phyloP scores from a whole-genome alignment of 1,284 basidiomycete species.

The Ganoderma lingzhi region DNA sequence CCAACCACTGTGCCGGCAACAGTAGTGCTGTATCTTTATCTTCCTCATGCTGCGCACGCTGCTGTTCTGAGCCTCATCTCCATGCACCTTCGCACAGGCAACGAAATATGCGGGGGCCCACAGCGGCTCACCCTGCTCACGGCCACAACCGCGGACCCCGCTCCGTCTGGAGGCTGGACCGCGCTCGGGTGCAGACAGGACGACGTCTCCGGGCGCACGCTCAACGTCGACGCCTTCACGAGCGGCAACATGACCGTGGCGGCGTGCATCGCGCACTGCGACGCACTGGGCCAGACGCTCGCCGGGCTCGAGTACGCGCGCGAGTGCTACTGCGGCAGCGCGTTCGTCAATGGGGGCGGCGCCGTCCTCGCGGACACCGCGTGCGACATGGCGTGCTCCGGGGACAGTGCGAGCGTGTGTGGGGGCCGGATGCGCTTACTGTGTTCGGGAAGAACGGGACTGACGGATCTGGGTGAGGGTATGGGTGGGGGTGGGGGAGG shows the following conservation, averaged over 20 bases:
- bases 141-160: constrained; percentile 1
- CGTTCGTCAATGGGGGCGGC: constrained; percentile 34
- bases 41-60: not conserved
- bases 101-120: constrained; percentile 39
- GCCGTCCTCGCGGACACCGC: constrained; percentile 24
- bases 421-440: constrained; percentile 36
- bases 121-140: constrained; percentile 33
- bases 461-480: not conserved
- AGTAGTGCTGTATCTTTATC: constrained; percentile 6
- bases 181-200: constrained; percentile 11
- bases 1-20: constrained; percentile 27
- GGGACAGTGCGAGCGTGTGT: constrained; percentile 27
- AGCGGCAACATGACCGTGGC: constrained; percentile 33
- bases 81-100: constrained; percentile 6
- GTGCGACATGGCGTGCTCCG: constrained; percentile 38
- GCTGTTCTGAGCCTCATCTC: not conserved
- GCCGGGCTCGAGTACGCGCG: constrained; percentile 38
- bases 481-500: not conserved
- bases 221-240: constrained; percentile 36
- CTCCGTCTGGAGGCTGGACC: constrained; percentile 27
- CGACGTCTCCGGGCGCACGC: constrained; percentile 29
- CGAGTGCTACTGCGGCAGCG: constrained; percentile 40
- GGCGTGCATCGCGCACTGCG: constrained; percentile 34
- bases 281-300: constrained; percentile 31
- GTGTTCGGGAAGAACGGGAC: constrained; percentile 26